Percentiles rank a stretch among this genome's conserved stretches.
These are phyloP conservation scores for Ambrosiella cleistominuta DNA, from an alignment of 2,329 filamentous ascomycete species.

Conservation along the genomic window DNA sequence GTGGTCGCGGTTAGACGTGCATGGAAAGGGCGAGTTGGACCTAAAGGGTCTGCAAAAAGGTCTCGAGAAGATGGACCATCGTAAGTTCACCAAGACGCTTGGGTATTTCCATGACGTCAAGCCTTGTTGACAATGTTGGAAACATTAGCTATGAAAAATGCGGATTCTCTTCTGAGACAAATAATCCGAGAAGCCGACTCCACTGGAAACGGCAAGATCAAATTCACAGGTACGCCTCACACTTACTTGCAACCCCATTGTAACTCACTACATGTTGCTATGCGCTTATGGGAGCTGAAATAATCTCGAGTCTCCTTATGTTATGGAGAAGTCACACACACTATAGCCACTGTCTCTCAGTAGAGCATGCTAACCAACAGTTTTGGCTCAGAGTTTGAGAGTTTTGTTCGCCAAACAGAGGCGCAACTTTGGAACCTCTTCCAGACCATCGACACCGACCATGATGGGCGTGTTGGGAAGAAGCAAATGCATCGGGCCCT, in stretches of 20 bases:
- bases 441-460: constrained; percentile 67
- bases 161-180: constrained; percentile 64
- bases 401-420: constrained; percentile 77
- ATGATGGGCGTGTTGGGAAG: constrained; percentile 73
- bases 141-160: constrained; percentile 59
- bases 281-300: no score
- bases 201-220: constrained; percentile 74
- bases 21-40: constrained; percentile 63
- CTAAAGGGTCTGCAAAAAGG: constrained; percentile 70
- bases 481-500: constrained; percentile 70
- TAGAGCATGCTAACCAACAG: constrained; percentile 1
- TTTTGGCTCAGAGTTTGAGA: constrained; percentile 56
- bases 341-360: not conserved
- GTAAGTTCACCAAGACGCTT: constrained; percentile 28
- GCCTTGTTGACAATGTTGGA: no score
- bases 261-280: no score
- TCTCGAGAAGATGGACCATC: constrained; percentile 77
- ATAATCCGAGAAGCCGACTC: constrained; percentile 72
- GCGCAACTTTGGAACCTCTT: constrained; percentile 69
- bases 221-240: constrained; percentile 56
- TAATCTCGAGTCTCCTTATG: no score
- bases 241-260: not conserved
- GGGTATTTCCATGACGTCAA: no score
- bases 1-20: constrained; percentile 68
- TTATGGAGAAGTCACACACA: no score